Percentiles rank a stretch among this genome's conserved stretches.
Evolutionary conservation across 2,329 filamentous ascomycete genomes (phyloP).

Genomic region (Bipolaris oryzae): DNA sequence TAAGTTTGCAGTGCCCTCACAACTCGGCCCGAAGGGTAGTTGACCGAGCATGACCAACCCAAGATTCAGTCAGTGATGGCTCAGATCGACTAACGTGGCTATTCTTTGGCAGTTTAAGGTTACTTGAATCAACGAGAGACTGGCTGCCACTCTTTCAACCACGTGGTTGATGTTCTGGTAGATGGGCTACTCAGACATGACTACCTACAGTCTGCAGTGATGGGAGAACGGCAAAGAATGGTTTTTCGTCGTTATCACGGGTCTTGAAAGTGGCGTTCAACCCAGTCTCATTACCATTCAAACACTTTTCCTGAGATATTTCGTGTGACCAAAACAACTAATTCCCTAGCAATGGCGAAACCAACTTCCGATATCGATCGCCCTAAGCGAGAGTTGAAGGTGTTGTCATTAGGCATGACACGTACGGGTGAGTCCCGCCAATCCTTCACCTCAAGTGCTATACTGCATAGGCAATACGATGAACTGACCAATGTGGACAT

Average conservation of each 20-base stretch:
- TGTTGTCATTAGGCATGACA: conserved; percentile 9
- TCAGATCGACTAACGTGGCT: no score
- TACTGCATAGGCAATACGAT: background rate
- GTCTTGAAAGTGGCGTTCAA: background rate
- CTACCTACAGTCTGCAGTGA: background rate
- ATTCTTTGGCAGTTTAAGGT: no score
- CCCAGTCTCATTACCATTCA: background rate
- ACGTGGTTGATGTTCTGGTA: conserved; percentile 4
- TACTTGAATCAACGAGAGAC: background rate
- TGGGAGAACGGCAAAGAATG: no score
- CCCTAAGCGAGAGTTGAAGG: conserved; percentile 9
- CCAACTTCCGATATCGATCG: background rate
- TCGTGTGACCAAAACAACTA: background rate
- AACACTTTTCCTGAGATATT: background rate
- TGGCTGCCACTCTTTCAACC: conserved; percentile 2
- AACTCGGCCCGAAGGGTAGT: no score
- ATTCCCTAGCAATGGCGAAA: conserved; percentile 1
- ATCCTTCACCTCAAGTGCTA: background rate
- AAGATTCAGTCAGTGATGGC: no score
- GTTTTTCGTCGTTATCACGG: background rate
- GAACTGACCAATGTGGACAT: background rate
- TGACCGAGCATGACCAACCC: no score
- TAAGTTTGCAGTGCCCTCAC: no score
- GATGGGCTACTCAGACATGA: background rate
- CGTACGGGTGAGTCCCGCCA: conserved; percentile 3